Base-by-base conservation (phyloP, 2,329 filamentous ascomycete genomes). In the Plectosphaerella plurivora region DNA sequence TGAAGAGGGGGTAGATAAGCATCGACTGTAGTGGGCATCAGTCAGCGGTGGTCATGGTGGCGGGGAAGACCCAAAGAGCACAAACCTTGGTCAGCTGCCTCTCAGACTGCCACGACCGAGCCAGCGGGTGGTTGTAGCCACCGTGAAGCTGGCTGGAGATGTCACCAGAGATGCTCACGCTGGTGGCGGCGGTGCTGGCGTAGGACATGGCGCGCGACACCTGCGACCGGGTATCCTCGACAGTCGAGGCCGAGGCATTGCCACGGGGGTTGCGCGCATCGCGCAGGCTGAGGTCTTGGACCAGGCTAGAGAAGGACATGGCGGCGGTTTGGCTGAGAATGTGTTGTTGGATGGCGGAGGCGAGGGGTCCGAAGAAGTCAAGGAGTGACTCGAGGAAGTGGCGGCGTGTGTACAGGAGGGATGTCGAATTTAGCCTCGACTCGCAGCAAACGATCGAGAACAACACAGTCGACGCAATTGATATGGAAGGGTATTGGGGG, bases 1-100 rank as follows among this genome's bases (percentile, higher is more conserved):
- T 84, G 76, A 99, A 99, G 60, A 99, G 81, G 12, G 94, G 94
- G 73, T 95, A 97, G 65, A 99, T 97, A 64, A 99, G 87, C 94
- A 97, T 97, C 37, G 92, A 94, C 91, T 96, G 63, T 10, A 6
- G 55, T 18, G 9, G 44, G 10, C 47, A 55, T 55, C 45, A 54
- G 47, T 28, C 9, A 20, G 28, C 24, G 36, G 25, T 45, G 46
- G 35, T 39, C 6, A 18, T 35, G 46, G 10, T n/a, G 22, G 9
- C 10, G 41, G 52, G 22, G 22, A 22, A 5, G 22, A 22, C 22
- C 22, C 22, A 25, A 16, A 39, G 5, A 42, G 20, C 11, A 63
- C 76, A 52, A 60, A 89, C 89, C 84, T 93, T 93, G 57, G 89
- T 93, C 67, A 94, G 77, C 73, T 93, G 89, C 59, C 88, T 81